phyloP scores from a whole-genome alignment of 2,329 filamentous ascomycete species.

The Davidsoniella eucalypti region DNA sequence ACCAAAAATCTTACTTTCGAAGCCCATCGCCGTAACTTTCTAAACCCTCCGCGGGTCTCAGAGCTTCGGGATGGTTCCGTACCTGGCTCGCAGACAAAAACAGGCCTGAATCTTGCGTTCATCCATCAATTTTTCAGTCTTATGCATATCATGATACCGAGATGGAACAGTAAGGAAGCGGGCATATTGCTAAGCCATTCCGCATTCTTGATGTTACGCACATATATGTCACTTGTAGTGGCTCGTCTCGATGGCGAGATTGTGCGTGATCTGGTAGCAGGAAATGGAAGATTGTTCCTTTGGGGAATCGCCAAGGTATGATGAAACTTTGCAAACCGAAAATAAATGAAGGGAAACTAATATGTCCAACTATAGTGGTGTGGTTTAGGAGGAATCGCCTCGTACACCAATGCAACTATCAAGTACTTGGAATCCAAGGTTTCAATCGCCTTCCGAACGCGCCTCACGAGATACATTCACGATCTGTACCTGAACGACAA shows the following conservation, averaged over 20 bases:
- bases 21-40: constrained; percentile 80
- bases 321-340: neutral
- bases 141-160: constrained; percentile 92
- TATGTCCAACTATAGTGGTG: constrained; percentile 47
- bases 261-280: constrained; percentile 87
- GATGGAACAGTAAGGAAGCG: constrained; percentile 91
- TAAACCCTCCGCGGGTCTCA: constrained; percentile 75
- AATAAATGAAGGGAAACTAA: neutral
- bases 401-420: constrained; percentile 98
- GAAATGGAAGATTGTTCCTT: constrained; percentile 74
- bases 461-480: constrained; percentile 90
- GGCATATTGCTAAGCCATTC: constrained; percentile 78
- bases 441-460: constrained; percentile 91
- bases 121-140: constrained; percentile 91
- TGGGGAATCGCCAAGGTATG: constrained; percentile 68
- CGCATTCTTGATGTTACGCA: constrained; percentile 76
- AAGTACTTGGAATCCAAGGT: constrained; percentile 97
- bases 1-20: constrained; percentile 93
- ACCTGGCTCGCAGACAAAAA: constrained; percentile 79
- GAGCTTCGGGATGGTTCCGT: constrained; percentile 52
- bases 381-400: constrained; percentile 79
- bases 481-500: constrained; percentile 91
- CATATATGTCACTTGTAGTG: constrained; percentile 85
- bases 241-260: constrained; percentile 90
- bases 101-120: constrained; percentile 87